Percentiles rank a stretch among this genome's conserved stretches.
phyloP scores from a whole-genome alignment of 768 basidiomycete species.

The Hericium rajendrae region DNA sequence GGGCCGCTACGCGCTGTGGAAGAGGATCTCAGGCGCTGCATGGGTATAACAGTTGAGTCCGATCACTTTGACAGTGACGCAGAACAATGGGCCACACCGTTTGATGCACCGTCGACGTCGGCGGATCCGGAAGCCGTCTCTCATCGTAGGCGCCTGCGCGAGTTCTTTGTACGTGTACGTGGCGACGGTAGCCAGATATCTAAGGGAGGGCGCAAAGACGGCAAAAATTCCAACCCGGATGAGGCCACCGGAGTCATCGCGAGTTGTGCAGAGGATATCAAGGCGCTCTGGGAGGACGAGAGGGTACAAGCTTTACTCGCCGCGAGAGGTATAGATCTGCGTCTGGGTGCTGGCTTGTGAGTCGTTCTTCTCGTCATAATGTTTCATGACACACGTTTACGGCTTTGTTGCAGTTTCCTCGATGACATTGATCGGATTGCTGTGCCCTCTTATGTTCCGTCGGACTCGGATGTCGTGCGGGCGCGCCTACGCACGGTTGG shows the following conservation, averaged over 20 bases:
- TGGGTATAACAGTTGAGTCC: constrained; percentile 31
- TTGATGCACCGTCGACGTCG: constrained; percentile 22
- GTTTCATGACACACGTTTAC: neutral
- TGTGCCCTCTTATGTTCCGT: constrained; percentile 44
- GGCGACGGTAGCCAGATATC: neutral
- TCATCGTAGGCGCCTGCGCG: constrained; percentile 12
- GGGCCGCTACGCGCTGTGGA: constrained; percentile 54
- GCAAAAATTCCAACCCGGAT: constrained; percentile 21
- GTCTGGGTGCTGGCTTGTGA: constrained; percentile 61
- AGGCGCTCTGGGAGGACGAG: constrained; percentile 52
- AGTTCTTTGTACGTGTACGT: constrained; percentile 10
- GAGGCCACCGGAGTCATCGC: constrained; percentile 44
- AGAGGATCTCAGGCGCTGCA: constrained; percentile 47
- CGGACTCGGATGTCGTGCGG: constrained; percentile 63
- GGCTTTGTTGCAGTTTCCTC: constrained; percentile 44
- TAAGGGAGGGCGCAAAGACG: constrained; percentile 4
- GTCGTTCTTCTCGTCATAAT: constrained; percentile 17
- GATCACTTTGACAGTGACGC: constrained; percentile 11
- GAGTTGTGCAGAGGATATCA: constrained; percentile 53
- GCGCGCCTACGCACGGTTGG: constrained; percentile 67
- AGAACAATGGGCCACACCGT: neutral
- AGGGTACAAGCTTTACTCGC: constrained; percentile 42
- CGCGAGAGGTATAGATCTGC: constrained; percentile 40
- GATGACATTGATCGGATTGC: constrained; percentile 58
- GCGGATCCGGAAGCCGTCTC: neutral